Evolutionary conservation across 2,329 filamentous ascomycete species (phyloP).

Genomic region (Venturia carpophila): DNA sequence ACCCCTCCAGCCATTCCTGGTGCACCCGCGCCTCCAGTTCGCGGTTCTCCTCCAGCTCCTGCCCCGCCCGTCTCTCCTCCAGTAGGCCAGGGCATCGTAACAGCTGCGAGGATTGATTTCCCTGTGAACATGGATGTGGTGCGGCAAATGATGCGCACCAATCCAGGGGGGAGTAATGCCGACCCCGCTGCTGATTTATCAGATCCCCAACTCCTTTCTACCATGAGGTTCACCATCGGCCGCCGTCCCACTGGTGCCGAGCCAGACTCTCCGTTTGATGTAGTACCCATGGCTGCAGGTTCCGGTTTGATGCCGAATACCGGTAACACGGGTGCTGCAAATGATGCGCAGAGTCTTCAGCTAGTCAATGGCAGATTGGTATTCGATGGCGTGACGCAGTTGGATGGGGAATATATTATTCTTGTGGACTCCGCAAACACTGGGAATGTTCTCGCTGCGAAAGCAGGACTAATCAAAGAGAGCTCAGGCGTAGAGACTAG

Average conservation of each 20-base stretch:
- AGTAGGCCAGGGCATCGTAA: not conserved
- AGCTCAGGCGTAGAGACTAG: not conserved
- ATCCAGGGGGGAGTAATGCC: not conserved
- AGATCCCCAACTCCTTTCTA: not conserved
- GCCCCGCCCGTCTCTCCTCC: not conserved
- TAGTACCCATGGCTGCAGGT: not conserved
- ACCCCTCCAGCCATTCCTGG: not conserved
- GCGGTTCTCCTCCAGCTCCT: not conserved
- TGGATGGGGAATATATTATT: conserved; percentile 16
- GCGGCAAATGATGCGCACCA: not conserved
- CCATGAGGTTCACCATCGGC: not conserved
- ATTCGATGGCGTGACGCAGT: not conserved
- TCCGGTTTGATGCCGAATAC: not conserved
- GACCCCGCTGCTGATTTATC: not conserved
- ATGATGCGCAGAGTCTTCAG: not conserved
- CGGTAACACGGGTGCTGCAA: not conserved
- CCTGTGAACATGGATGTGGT: not conserved
- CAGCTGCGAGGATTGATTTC: conserved; percentile 1
- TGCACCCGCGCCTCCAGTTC: not conserved
- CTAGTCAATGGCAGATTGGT: not conserved
- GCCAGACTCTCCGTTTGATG: not conserved
- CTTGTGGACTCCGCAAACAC: not conserved
- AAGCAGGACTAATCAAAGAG: not conserved
- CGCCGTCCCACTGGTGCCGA: not conserved
- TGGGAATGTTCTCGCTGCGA: not conserved